phyloP scores from a whole-genome alignment of 495 filamentous ascomycete genomes.

The Zalerion maritima region DNA sequence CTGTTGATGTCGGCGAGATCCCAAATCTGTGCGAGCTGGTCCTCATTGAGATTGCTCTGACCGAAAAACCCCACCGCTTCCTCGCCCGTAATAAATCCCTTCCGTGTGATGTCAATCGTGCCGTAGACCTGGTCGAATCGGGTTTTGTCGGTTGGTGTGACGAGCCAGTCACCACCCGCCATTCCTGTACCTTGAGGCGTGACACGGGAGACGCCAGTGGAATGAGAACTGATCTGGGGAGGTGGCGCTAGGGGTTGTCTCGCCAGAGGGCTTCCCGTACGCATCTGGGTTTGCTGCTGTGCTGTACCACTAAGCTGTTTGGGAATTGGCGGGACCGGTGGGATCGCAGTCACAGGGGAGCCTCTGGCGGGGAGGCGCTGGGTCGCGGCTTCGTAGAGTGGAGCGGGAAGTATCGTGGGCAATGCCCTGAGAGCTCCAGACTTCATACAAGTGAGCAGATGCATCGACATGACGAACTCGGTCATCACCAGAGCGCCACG shows the following conservation, averaged over 20 bases:
- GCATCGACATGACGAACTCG: constrained; percentile 97
- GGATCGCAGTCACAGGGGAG: constrained; percentile 26
- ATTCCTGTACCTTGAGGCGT: constrained; percentile 47
- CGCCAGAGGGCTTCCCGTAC: constrained; percentile 58
- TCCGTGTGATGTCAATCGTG: constrained; percentile 62
- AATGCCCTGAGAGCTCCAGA: constrained; percentile 63
- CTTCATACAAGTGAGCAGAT: constrained; percentile 82
- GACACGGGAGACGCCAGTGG: constrained; percentile 13
- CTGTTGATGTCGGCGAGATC: constrained; percentile 91
- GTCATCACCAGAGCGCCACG: constrained; percentile 75
- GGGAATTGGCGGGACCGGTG: constrained; percentile 41
- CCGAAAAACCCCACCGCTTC: constrained; percentile 93
- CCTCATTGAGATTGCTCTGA: constrained; percentile 78
- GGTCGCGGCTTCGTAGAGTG: constrained; percentile 82
- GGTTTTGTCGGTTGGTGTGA: constrained; percentile 68
- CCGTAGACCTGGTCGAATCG: constrained; percentile 75
- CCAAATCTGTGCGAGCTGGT: constrained; percentile 90
- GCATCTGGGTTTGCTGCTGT: constrained; percentile 25
- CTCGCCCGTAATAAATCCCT: constrained; percentile 75
- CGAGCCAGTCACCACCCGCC: constrained; percentile 51
- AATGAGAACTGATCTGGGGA: constrained; percentile 27
- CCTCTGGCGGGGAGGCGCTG: constrained; percentile 42
- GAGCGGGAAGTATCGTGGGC: constrained; percentile 68
- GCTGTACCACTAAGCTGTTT: constrained; percentile 53
- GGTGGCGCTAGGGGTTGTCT: constrained; percentile 39